These are phyloP conservation scores for Oryza meyeriana DNA, from an alignment of 176 grass and related monocot species.

Conservation along the genomic window DNA sequence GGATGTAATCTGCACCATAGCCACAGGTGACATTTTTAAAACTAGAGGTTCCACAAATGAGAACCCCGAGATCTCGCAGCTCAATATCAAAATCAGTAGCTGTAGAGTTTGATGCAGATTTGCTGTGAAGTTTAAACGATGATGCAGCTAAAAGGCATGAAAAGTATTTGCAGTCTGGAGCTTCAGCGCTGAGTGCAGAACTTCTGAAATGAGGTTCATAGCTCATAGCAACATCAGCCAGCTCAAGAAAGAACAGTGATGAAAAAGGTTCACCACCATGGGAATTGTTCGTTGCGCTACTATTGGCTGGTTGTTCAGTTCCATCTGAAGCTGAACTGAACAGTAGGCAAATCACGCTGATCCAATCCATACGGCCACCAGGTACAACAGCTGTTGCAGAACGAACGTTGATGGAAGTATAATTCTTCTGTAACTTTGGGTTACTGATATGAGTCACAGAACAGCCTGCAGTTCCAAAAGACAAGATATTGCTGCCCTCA, in stretches of 20 bases:
- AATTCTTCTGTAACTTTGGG: constrained; percentile 64
- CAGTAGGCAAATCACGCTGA: constrained; percentile 58
- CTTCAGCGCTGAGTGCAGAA: constrained; percentile 33
- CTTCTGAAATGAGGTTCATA: constrained; percentile 78
- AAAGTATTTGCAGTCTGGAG: constrained; percentile 36
- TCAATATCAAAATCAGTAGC: constrained; percentile 66
- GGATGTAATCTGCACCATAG: constrained; percentile 65
- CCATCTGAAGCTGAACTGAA: constrained; percentile 57
- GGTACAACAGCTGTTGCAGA: constrained; percentile 84
- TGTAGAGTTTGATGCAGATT: constrained; percentile 43
- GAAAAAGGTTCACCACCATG: constrained; percentile 26
- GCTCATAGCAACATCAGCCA: constrained; percentile 85
- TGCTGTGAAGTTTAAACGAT: constrained; percentile 79
- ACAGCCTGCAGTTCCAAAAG: constrained; percentile 67
- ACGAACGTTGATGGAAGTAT: constrained; percentile 64
- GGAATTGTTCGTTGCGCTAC: constrained; percentile 37
- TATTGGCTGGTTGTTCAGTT: constrained; percentile 41
- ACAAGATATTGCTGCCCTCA: constrained; percentile 81
- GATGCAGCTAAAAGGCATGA: constrained; percentile 92
- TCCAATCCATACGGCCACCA: constrained; percentile 97
- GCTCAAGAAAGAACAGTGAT: constrained; percentile 77
- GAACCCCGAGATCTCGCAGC: constrained; percentile 85
- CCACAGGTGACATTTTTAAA: constrained; percentile 46
- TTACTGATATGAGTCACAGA: constrained; percentile 72
- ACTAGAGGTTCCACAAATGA: constrained; percentile 61